A percentile compares a stretch with the other conserved stretches of the same genome.
Conservation (phyloP, 148 eudicot species). For the Cornus controversa region DNA sequence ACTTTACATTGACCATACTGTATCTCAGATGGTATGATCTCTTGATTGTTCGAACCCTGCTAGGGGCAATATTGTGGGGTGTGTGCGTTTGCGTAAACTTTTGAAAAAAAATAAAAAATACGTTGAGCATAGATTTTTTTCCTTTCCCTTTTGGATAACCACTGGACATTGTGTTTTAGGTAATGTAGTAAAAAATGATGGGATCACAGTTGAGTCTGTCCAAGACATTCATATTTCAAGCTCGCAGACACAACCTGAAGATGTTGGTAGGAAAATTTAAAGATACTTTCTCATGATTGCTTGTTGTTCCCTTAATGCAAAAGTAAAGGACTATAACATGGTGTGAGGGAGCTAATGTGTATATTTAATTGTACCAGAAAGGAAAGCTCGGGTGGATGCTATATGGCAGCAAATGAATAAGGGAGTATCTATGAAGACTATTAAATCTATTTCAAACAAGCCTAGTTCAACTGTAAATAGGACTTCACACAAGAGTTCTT, state of each 20-base stretch:
- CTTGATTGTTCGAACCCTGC: too few relatives aligned
- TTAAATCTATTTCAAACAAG: conserved; percentile 52
- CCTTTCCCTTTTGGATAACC: conserved; percentile 28
- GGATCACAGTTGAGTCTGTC: conserved; percentile 31
- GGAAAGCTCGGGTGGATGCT: conserved; percentile 80
- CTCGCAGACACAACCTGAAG: conserved; percentile 35
- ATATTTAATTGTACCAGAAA: conserved; percentile 46
- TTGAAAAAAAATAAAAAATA: too few relatives aligned
- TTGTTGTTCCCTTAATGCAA: not conserved
- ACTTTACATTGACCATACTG: too few relatives aligned
- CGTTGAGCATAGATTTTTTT: not conserved
- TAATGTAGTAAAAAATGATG: conserved; percentile 39
- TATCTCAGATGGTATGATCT: too few relatives aligned
- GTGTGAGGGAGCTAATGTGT: not conserved
- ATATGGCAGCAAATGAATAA: conserved; percentile 92
- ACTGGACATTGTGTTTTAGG: conserved; percentile 17
- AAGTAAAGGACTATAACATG: not conserved
- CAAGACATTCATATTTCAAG: conserved; percentile 33
- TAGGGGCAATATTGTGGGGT: too few relatives aligned
- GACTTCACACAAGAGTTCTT: conserved; percentile 32
- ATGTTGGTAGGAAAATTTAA: conserved; percentile 37
- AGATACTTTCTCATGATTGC: not conserved
- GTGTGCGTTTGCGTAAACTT: not conserved
- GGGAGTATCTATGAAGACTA: conserved; percentile 67
- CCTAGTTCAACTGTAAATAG: conserved; percentile 29